phyloP scores from a whole-genome alignment of 768 basidiomycete genomes.

The Trametes meyenii region DNA sequence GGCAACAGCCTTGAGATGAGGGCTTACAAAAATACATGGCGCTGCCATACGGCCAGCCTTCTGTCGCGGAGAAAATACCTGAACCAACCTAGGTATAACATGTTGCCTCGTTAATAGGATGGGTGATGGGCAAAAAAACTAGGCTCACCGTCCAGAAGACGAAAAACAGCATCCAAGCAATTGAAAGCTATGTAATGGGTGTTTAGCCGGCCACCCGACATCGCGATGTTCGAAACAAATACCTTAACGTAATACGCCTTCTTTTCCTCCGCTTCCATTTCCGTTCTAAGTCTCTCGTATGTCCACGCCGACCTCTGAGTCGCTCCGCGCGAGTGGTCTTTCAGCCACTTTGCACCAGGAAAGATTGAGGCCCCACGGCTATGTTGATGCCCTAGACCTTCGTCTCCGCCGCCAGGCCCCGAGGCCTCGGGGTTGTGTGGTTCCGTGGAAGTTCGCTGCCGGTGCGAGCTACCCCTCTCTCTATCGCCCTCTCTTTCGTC shows the following conservation, averaged over 20 bases:
- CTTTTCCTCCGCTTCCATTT: slow-evolving; percentile 42
- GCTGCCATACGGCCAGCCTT: slow-evolving; percentile 64
- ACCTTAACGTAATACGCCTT: slow-evolving; percentile 62
- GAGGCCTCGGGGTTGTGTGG: too few species aligned
- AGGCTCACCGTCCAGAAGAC: slow-evolving; percentile 74
- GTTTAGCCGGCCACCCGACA: background rate
- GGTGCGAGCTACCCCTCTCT: too few species aligned
- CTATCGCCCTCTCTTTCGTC: background rate
- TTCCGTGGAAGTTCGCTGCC: too few species aligned
- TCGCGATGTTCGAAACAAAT: slow-evolving; percentile 1
- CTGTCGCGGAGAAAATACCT: slow-evolving; percentile 67
- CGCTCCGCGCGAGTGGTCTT: slow-evolving; percentile 20
- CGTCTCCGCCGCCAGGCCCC: background rate
- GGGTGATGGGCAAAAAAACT: background rate
- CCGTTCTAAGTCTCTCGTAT: slow-evolving; percentile 25
- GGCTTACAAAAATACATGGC: slow-evolving; percentile 74
- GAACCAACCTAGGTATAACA: slow-evolving; percentile 58
- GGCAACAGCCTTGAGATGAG: background rate
- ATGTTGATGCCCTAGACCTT: background rate
- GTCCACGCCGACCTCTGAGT: slow-evolving; percentile 10
- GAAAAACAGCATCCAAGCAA: slow-evolving; percentile 65
- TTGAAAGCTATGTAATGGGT: slow-evolving; percentile 34
- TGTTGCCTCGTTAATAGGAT: background rate
- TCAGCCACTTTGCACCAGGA: slow-evolving; percentile 23
- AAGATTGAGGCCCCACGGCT: background rate